Evolutionary conservation across 2,329 filamentous ascomycete genomes (phyloP).

Genomic region (Stemphylium lycopersici): DNA sequence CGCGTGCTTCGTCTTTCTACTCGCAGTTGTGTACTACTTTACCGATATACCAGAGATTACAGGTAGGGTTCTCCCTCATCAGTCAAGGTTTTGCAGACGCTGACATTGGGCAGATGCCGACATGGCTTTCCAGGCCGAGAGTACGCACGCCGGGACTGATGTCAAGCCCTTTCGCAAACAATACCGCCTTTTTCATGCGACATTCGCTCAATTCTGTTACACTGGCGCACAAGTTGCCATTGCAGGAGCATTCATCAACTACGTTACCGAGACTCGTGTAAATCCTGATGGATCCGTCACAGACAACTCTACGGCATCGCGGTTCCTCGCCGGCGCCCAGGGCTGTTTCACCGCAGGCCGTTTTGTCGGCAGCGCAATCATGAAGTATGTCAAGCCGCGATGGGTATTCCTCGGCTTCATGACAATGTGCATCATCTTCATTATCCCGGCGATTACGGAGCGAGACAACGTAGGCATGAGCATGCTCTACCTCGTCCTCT

Average conservation of each 20-base stretch:
- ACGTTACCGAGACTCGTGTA: conserved; percentile 56
- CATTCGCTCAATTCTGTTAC: conserved; percentile 80
- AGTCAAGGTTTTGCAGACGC: background rate
- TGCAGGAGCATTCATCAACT: conserved; percentile 54
- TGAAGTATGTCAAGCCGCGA: conserved; percentile 71
- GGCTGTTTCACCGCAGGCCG: conserved; percentile 74
- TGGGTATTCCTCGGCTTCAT: conserved; percentile 74
- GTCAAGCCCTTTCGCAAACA: conserved; percentile 63
- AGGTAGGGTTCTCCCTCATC: conserved; percentile 15
- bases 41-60: conserved; percentile 63
- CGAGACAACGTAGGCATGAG: conserved; percentile 60
- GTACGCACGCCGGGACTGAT: conserved; percentile 45
- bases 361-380: conserved; percentile 69
- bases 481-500: conserved; percentile 74
- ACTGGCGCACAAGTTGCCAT: conserved; percentile 72
- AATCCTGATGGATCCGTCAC: conserved; percentile 26
- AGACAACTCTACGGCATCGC: conserved; percentile 62
- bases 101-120: conserved; percentile 47
- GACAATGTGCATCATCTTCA: conserved; percentile 61
- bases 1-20: conserved; percentile 63
- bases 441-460: conserved; percentile 60
- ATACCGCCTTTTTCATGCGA: conserved; percentile 77
- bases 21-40: conserved; percentile 65
- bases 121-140: conserved; percentile 60
- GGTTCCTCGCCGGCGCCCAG: conserved; percentile 76